Percentiles rank a stretch among this genome's conserved stretches.
phyloP scores from a whole-genome alignment of 805 yeast species.

The Candida khao-thaluensis region DNA sequence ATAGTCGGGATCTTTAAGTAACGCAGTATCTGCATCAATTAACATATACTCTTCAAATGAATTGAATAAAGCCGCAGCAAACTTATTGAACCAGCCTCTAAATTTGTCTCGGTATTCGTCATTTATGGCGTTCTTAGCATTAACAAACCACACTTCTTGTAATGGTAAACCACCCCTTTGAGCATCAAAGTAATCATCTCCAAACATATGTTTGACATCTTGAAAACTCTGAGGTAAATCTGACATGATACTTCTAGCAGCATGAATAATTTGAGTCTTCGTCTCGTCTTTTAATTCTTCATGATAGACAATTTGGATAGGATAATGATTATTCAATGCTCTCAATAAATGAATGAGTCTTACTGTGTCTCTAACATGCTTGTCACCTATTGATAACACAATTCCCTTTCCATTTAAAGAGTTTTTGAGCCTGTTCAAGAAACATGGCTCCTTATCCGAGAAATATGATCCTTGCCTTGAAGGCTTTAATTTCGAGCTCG shows the following conservation, averaged over 20 bases:
- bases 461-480: slow-evolving; percentile 3
- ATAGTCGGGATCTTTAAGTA: slow-evolving; percentile 24
- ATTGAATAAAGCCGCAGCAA: slow-evolving; percentile 55
- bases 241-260: slow-evolving; percentile 21
- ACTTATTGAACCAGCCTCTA: slow-evolving; percentile 34
- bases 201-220: slow-evolving; percentile 19
- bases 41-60: slow-evolving; percentile 54
- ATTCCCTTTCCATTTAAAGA: slow-evolving; percentile 32
- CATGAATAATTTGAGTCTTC: slow-evolving; percentile 21
- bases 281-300: slow-evolving; percentile 24
- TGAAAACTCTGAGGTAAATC: slow-evolving; percentile 23
- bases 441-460: slow-evolving; percentile 17
- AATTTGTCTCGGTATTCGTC: slow-evolving; percentile 20
- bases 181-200: slow-evolving; percentile 15
- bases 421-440: slow-evolving; percentile 25
- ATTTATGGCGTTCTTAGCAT: slow-evolving; percentile 21
- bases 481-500: slow-evolving; percentile 5
- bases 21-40: slow-evolving; percentile 50
- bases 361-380: slow-evolving; percentile 24
- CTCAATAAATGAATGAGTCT: slow-evolving; percentile 29
- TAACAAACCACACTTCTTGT: slow-evolving; percentile 38
- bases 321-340: slow-evolving; percentile 30
- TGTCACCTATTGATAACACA: slow-evolving; percentile 28
- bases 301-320: slow-evolving; percentile 31
- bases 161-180: slow-evolving; percentile 1